Evolutionary conservation across 2,329 filamentous ascomycete species (phyloP).

Genomic region (Venturia oleaginea): DNA sequence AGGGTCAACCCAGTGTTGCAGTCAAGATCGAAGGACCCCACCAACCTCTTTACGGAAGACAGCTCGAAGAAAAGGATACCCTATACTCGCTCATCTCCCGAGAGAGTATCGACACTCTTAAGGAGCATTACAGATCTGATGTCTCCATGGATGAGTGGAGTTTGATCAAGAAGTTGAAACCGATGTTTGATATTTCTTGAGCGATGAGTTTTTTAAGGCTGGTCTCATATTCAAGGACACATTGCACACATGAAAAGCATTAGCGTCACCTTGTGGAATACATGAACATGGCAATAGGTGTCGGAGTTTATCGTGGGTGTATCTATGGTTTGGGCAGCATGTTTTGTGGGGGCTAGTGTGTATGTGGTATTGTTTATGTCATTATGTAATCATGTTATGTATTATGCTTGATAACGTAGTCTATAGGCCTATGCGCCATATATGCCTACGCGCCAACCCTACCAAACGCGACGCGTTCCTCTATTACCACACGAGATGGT

Average conservation of each 20-base stretch:
- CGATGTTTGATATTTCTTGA: constrained; percentile 77
- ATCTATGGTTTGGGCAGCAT: background rate
- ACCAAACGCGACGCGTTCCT: too few species aligned
- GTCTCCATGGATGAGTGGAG: constrained; percentile 90
- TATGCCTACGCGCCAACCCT: too few species aligned
- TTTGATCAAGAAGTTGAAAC: constrained; percentile 91
- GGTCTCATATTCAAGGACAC: background rate
- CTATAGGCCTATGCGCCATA: too few species aligned
- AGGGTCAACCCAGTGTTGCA: constrained; percentile 92
- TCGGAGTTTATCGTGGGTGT: background rate
- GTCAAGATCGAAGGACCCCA: constrained; percentile 93
- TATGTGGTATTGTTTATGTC: background rate
- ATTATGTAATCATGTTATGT: background rate
- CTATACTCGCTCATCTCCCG: constrained; percentile 85
- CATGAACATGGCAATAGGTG: background rate
- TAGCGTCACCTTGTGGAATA: background rate
- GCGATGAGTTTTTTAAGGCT: background rate
- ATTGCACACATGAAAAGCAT: background rate
- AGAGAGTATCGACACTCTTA: constrained; percentile 84
- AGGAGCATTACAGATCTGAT: constrained; percentile 87
- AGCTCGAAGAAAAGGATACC: constrained; percentile 82
- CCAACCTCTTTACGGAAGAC: constrained; percentile 89
- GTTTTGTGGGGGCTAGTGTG: background rate
- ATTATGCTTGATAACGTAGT: too few species aligned
- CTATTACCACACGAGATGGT: too few species aligned